A percentile compares a stretch with the other conserved stretches of the same genome.
These are phyloP conservation scores for Naganishia vishniacii DNA, from an alignment of 768 basidiomycete genomes.

Conservation along the genomic window DNA sequence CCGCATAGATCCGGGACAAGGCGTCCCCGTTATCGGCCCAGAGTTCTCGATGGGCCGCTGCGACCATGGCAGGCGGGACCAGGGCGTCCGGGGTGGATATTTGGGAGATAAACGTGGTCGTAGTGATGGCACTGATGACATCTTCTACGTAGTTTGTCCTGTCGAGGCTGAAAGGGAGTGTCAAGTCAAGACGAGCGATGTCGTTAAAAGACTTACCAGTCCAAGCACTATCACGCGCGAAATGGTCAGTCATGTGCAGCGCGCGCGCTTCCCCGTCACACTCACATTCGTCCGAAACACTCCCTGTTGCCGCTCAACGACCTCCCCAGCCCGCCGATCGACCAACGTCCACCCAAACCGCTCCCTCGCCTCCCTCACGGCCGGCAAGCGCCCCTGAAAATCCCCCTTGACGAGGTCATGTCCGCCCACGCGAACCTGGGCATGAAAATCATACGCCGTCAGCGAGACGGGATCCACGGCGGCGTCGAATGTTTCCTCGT, in stretches of 20 bases:
- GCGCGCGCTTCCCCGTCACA: not conserved
- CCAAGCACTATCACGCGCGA: slow-evolving; percentile 33
- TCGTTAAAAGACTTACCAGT: slow-evolving; percentile 45
- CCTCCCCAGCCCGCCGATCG: slow-evolving; percentile 35
- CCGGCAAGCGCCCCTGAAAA: slow-evolving; percentile 53
- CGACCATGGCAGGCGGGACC: slow-evolving; percentile 40
- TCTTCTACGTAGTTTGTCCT: slow-evolving; percentile 97
- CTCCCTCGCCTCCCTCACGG: slow-evolving; percentile 59
- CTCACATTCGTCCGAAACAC: slow-evolving; percentile 57
- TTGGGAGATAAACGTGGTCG: slow-evolving; percentile 76
- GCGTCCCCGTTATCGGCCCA: slow-evolving; percentile 67
- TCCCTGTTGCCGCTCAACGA: slow-evolving; percentile 78
- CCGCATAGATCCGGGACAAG: slow-evolving; percentile 73
- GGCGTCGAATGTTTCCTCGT: slow-evolving; percentile 45
- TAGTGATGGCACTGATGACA: slow-evolving; percentile 72
- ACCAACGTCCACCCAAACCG: slow-evolving; percentile 68
- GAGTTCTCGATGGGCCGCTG: slow-evolving; percentile 78
- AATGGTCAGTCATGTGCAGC: not conserved
- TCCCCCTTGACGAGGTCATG: slow-evolving; percentile 80
- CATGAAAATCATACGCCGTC: slow-evolving; percentile 92
- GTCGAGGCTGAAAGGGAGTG: slow-evolving; percentile 63
- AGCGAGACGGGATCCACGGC: slow-evolving; percentile 47
- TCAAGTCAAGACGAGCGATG: not conserved
- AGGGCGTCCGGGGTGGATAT: slow-evolving; percentile 62
- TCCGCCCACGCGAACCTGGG: slow-evolving; percentile 68